Evolutionary conservation across 2,329 filamentous ascomycete genomes (phyloP).

Genomic region (Exophiala mesophila): DNA sequence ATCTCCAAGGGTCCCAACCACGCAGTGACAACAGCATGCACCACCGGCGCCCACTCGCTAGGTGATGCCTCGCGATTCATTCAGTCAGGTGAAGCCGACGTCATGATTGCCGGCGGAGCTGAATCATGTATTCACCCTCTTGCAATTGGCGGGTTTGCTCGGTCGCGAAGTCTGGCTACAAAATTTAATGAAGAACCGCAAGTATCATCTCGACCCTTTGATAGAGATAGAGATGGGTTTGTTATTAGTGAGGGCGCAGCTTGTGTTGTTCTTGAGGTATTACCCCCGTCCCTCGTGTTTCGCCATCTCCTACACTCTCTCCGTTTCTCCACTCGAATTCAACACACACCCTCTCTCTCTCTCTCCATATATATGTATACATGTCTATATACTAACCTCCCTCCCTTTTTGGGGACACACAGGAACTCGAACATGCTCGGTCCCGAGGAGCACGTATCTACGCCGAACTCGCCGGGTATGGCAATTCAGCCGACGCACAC

Average conservation of each 20-base stretch:
- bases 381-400: no score
- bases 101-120: slow-evolving; percentile 93
- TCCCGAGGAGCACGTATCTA: slow-evolving; percentile 75
- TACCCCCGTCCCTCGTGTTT: no score
- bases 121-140: slow-evolving; percentile 96
- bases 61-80: slow-evolving; percentile 93
- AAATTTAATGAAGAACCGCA: slow-evolving; percentile 68
- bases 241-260: slow-evolving; percentile 91
- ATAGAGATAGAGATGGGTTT: slow-evolving; percentile 73
- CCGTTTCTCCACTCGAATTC: no score
- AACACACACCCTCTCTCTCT: no score
- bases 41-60: slow-evolving; percentile 89
- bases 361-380: no score
- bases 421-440: slow-evolving; percentile 81
- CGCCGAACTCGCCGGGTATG: slow-evolving; percentile 84
- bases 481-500: slow-evolving; percentile 81
- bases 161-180: slow-evolving; percentile 79
- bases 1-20: slow-evolving; percentile 73
- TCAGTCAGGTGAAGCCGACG: slow-evolving; percentile 80
- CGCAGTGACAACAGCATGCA: slow-evolving; percentile 88
- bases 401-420: no score
- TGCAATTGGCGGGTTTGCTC: slow-evolving; percentile 84
- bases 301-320: no score
- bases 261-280: slow-evolving; percentile 73
- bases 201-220: slow-evolving; percentile 79